Base-by-base conservation (phyloP, 257 asterid genomes). In the Plantago elongata region DNA sequence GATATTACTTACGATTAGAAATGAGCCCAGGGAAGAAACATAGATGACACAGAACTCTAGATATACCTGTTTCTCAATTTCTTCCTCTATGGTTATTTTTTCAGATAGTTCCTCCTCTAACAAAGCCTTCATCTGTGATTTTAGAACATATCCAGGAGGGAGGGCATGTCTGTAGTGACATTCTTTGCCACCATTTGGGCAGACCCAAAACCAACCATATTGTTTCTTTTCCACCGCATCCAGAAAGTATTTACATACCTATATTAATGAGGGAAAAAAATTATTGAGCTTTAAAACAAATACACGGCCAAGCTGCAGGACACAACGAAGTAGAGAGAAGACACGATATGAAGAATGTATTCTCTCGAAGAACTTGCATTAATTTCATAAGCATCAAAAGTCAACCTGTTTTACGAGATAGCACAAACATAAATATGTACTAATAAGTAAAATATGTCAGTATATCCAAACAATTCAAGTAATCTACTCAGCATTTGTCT, bases 211-310 rank as follows among this genome's bases (percentile, higher is more conserved):
- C 95, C 96, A 93, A 69, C 99, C 97, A 68, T 93, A 89, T 74
- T 93, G 99, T 74, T 89, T 87, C 73, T 93, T 93, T 81, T 93
- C 99, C 83, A 93, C 99, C 60, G 99, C 99, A 4, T 90, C 97
- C 82, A 90, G 74, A 70, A 90, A 90, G 84, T 80, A 45, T 61
- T 90, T 90, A 64, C 97, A 90, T 40, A 90, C 95, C 97, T 90
- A 75, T 63, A 69, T 51, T 27, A 63, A 63, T 44, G 42, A 64
- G 55, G 52, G 49, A 56, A 51, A 47, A 47, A 22, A 9, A 14
- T 49, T 50, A 30, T 22, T 14, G 42, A 54, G 45, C 50, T 49
- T 40, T 22, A 61, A 71, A 47, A 30, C 66, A 63, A 12, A 11
- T 47, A 17, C 11, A 13, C 30, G 56, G 29, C 27, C 7, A 8